These are phyloP conservation scores for Lactuca sativa DNA, from an alignment of 129 eudicot genomes.

Conservation along the genomic window DNA sequence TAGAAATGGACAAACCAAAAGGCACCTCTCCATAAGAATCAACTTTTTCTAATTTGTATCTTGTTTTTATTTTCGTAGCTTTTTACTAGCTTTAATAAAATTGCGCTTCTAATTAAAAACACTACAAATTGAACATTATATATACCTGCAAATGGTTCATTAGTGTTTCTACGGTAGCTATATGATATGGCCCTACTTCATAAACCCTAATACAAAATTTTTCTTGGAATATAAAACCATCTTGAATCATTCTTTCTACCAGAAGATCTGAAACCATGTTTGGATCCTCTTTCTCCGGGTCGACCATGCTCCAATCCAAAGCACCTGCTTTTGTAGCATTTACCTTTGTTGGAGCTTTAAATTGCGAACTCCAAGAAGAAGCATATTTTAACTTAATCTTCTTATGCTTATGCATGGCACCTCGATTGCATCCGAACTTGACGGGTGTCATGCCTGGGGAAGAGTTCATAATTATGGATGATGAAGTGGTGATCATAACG, in stretches of 20 bases:
- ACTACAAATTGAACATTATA: neutral
- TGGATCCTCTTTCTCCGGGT: conserved; percentile 61
- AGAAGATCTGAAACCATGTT: conserved; percentile 58
- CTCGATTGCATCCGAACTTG: conserved; percentile 41
- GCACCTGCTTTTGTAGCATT: conserved; percentile 31
- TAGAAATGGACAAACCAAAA: neutral
- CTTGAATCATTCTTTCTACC: conserved; percentile 31
- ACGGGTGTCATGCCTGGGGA: conserved; percentile 4
- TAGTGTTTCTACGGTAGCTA: conserved; percentile 71
- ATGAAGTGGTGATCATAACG: too few species aligned
- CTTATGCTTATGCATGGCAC: conserved; percentile 8
- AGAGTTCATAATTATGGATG: neutral
- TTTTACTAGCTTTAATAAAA: too few species aligned
- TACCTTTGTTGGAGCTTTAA: conserved; percentile 43
- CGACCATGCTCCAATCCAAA: conserved; percentile 71
- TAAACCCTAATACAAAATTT: conserved; percentile 74
- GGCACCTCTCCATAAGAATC: too few species aligned
- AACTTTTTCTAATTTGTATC: neutral
- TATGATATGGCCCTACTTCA: conserved; percentile 84
- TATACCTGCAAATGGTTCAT: conserved; percentile 83
- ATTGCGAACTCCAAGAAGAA: conserved; percentile 46
- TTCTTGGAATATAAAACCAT: conserved; percentile 58
- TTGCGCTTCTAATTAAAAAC: too few species aligned
- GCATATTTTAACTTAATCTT: conserved; percentile 39
- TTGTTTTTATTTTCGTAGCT: too few species aligned